These are phyloP conservation scores for Trichoderma guizhouense DNA, from an alignment of 2,329 filamentous ascomycete species.

Conservation along the genomic window DNA sequence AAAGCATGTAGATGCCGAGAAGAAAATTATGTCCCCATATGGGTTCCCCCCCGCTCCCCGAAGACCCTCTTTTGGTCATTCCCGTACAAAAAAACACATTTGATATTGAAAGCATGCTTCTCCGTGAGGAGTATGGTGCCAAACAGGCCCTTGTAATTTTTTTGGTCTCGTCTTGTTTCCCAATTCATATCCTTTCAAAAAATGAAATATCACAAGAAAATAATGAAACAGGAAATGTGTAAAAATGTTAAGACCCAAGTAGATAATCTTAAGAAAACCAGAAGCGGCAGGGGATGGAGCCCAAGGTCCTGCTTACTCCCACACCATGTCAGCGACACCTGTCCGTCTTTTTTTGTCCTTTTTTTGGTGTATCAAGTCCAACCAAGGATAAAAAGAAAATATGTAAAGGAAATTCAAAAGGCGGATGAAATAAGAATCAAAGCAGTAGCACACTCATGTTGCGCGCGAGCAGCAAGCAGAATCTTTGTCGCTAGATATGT, in stretches of 20 bases:
- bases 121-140: conserved; percentile 12
- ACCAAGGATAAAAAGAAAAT: background rate
- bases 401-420: background rate
- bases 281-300: background rate
- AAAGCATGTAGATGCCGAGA: conserved; percentile 7
- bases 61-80: conserved; percentile 13
- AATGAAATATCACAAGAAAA: background rate
- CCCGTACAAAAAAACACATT: background rate
- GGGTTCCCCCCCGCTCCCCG: background rate
- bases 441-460: background rate
- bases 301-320: background rate
- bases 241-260: background rate
- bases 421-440: background rate
- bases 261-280: background rate
- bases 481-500: background rate
- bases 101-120: background rate
- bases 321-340: background rate
- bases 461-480: conserved; percentile 9
- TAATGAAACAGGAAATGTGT: background rate
- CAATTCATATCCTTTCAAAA: background rate
- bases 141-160: conserved; percentile 6
- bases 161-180: background rate
- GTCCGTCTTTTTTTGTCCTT: background rate
- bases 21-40: conserved; percentile 11
- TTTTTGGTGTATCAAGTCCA: background rate